Evolutionary conservation across 176 grass and related monocot species (phyloP).

Genomic region (Avena sativa): DNA sequence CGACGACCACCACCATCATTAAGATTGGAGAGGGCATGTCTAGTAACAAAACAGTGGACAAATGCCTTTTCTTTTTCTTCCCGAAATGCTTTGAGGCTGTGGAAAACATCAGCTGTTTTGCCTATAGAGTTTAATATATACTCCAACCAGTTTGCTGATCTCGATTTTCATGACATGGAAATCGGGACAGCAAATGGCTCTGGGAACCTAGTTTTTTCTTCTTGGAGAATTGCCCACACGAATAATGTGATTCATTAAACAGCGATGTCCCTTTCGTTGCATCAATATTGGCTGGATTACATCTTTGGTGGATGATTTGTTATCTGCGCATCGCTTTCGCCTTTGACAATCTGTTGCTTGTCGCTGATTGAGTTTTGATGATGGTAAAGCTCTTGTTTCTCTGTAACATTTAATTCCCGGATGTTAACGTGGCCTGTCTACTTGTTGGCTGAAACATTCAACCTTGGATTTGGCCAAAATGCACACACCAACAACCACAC

Average conservation of each 20-base stretch:
- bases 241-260: slow-evolving; percentile 40
- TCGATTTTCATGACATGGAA: slow-evolving; percentile 10
- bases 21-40: not conserved
- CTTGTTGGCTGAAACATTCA: slow-evolving; percentile 29
- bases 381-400: slow-evolving; percentile 33
- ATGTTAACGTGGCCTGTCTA: not conserved
- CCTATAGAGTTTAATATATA: slow-evolving; percentile 35
- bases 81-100: not conserved
- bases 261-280: not conserved
- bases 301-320: not conserved
- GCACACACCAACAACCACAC: not conserved
- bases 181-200: not conserved
- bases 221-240: not conserved
- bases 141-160: slow-evolving; percentile 2
- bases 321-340: not conserved
- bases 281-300: not conserved
- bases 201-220: slow-evolving; percentile 7
- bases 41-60: slow-evolving; percentile 14
- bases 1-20: slow-evolving; percentile 52
- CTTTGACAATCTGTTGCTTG: not conserved
- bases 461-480: slow-evolving; percentile 33
- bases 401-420: not conserved
- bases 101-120: slow-evolving; percentile 15
- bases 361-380: not conserved
- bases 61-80: not conserved